Conservation (phyloP, 2,329 filamentous ascomycete species). For the Sclerotiophoma versabilis region DNA sequence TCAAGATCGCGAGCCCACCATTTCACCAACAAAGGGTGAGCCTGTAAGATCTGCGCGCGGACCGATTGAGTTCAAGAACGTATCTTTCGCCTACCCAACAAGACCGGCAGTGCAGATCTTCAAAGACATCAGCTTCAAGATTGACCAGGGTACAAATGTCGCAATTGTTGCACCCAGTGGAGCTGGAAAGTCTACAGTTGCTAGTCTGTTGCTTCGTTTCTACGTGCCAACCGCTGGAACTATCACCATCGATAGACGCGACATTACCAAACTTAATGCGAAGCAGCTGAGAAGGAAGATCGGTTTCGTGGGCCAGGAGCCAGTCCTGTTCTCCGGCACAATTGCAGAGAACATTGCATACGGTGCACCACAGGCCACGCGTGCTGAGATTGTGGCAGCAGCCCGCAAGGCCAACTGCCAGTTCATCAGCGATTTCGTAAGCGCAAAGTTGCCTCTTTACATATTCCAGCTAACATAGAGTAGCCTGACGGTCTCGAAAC, state of each 20-base stretch:
- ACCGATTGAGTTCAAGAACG: slow-evolving; percentile 84
- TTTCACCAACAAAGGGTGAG: slow-evolving; percentile 82
- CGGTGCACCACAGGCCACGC: slow-evolving; percentile 78
- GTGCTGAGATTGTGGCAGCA: slow-evolving; percentile 82
- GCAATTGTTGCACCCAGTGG: slow-evolving; percentile 96
- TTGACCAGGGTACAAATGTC: slow-evolving; percentile 91
- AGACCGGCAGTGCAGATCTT: slow-evolving; percentile 92
- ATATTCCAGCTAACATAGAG: slow-evolving; percentile 25
- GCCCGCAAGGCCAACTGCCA: slow-evolving; percentile 93
- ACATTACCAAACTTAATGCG: slow-evolving; percentile 86
- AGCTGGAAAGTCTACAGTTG: slow-evolving; percentile 95
- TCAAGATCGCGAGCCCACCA: slow-evolving; percentile 85
- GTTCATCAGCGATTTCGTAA: slow-evolving; percentile 91
- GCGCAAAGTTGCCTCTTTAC: slow-evolving; percentile 33
- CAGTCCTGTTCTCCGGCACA: slow-evolving; percentile 86
- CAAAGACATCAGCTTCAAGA: slow-evolving; percentile 85
- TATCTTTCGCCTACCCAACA: slow-evolving; percentile 91
- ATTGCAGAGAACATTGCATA: slow-evolving; percentile 93
- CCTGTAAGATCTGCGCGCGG: slow-evolving; percentile 85
- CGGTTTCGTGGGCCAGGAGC: slow-evolving; percentile 94
- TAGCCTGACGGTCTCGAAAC: slow-evolving; percentile 92
- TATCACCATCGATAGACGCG: slow-evolving; percentile 83
- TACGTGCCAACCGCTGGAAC: slow-evolving; percentile 81
- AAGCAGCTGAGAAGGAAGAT: slow-evolving; percentile 93
- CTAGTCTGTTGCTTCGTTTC: slow-evolving; percentile 88